Base-by-base conservation (phyloP, 768 basidiomycete species). In the Leccinum disarticulatum region DNA sequence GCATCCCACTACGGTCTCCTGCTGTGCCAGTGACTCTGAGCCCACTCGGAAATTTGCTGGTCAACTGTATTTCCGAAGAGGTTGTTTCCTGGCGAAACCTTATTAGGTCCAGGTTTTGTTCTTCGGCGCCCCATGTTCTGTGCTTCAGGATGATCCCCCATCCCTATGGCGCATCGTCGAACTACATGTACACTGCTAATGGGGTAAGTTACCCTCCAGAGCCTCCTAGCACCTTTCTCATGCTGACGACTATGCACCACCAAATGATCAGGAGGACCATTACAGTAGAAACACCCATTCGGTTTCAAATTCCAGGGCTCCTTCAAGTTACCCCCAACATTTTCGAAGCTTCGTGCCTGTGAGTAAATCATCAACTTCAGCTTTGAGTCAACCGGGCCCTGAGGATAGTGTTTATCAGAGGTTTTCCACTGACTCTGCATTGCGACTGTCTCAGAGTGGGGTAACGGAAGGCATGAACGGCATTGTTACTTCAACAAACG, bases 301-400 rank as follows among this genome's bases (percentile, higher is more conserved):
- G 25, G 10, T 52, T 19, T 56, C 33, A 33, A 9, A 54, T 27
- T 35, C 56, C 3, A 47, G 36, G 19, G 36, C 52, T 22, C 54
- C 65, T 11, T 48, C 49, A 19, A 43, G n/a, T 43, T 43, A 5
- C 4, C 64, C 66, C 17, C 70, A 73, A 27, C 58, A 27, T 27
- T 56, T 70, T 56, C 63, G 68, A 25, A 72, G 71, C 33, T 72
- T 72, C 17, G 11, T 73, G 3, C 71, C 71, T 1, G 70, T 72
- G 59, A 55, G 72, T 43, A 10, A 25, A 49, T 1, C 7, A 17
- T 25, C 3, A n/a, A 27, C 22, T 25, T n/a, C 11, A 10, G 27
- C 33, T 33, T 41, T 22, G 19, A 50, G 28, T 41, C 35, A 27
- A 9, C 7, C 6, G 7, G 25, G n/a, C 14, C 38, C 60, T 54